phyloP scores from a whole-genome alignment of 2,329 filamentous ascomycete species.

The Rhexocercosporidium sp. region DNA sequence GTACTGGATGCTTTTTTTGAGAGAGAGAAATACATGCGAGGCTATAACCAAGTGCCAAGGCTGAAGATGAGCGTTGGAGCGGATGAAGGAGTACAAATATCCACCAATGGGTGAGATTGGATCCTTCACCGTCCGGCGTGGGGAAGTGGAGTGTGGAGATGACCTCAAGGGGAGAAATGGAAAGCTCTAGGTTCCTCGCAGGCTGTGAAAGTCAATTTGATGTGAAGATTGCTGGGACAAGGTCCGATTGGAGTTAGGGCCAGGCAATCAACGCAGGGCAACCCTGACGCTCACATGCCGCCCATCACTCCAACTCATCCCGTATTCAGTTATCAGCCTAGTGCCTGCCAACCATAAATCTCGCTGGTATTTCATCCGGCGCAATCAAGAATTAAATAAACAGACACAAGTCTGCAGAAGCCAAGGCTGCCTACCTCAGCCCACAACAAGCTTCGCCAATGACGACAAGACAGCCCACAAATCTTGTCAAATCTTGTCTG shows the following conservation, averaged over 20 bases:
- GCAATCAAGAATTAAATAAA: background rate
- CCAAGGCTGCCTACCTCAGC: background rate
- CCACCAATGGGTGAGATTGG: slow-evolving; percentile 12
- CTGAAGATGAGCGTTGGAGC: background rate
- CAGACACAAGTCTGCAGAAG: background rate
- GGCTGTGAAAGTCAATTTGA: background rate
- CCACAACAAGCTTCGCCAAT: slow-evolving; percentile 4
- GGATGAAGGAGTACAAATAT: slow-evolving; percentile 3
- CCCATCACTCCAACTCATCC: background rate
- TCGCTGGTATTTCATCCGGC: slow-evolving; percentile 2
- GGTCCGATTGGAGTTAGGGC: background rate
- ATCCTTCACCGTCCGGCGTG: background rate
- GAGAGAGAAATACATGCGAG: slow-evolving; percentile 7
- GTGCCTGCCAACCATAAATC: background rate
- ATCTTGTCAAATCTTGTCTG: slow-evolving; percentile 7
- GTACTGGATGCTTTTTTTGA: background rate
- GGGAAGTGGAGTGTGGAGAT: slow-evolving; percentile 6
- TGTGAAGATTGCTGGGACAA: background rate
- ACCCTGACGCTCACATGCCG: background rate
- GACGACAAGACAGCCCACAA: slow-evolving; percentile 4
- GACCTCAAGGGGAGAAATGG: slow-evolving; percentile 3
- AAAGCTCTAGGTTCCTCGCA: background rate
- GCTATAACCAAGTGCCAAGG: slow-evolving; percentile 19
- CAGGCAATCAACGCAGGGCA: background rate
- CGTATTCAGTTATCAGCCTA: background rate